Conservation (phyloP, 352 stramenopile species). For the Globisporangium cederbergense region DNA sequence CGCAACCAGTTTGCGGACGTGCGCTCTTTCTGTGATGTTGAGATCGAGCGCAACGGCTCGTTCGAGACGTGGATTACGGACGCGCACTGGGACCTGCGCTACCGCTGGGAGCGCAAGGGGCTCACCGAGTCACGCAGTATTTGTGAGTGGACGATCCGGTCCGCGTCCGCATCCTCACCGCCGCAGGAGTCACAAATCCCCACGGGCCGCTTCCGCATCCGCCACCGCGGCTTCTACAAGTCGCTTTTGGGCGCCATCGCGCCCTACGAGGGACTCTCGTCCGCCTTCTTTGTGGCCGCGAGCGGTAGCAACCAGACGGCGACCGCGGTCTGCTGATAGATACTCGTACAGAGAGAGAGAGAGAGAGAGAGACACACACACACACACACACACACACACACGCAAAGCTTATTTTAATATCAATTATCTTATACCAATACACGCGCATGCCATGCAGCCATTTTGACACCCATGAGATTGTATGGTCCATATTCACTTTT, state of each 20-base stretch:
- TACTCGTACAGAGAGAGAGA: background rate
- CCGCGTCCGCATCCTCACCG: background rate
- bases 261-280: constrained; percentile 3
- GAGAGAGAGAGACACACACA: no score
- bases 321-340: constrained; percentile 7
- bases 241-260: constrained; percentile 22
- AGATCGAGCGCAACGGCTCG: constrained; percentile 22
- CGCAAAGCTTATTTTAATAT: background rate
- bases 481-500: no score
- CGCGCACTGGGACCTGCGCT: constrained; percentile 51
- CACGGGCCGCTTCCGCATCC: constrained; percentile 36
- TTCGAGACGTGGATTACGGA: constrained; percentile 42
- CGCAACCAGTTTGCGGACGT: constrained; percentile 26
- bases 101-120: constrained; percentile 27
- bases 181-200: constrained; percentile 17
- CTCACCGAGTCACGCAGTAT: constrained; percentile 32
- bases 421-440: background rate
- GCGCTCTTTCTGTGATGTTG: constrained; percentile 45
- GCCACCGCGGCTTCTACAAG: constrained; percentile 41
- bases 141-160: constrained; percentile 28
- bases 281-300: constrained; percentile 9
- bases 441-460: background rate
- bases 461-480: no score
- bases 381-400: background rate
- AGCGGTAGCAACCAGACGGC: constrained; percentile 7